phyloP scores from a whole-genome alignment of 164 flowering plant species.

The Houttuynia cordata region DNA sequence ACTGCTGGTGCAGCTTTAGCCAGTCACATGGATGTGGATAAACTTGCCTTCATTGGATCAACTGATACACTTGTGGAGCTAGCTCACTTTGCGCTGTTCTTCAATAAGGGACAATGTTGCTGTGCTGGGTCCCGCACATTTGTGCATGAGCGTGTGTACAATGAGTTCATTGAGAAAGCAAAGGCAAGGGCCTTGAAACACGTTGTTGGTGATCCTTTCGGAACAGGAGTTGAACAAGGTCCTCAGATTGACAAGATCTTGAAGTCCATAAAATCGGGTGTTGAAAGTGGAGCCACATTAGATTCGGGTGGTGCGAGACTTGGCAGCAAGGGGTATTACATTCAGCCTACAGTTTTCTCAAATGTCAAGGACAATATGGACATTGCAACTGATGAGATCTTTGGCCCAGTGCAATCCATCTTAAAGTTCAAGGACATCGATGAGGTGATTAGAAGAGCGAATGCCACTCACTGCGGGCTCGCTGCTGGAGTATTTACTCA shows the following conservation, averaged over 20 bases:
- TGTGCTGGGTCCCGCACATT: conserved; percentile 89
- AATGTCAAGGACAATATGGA: conserved; percentile 82
- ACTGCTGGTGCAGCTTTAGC: no score
- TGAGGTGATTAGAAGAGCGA: conserved; percentile 72
- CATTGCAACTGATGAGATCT: conserved; percentile 84
- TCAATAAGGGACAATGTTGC: conserved; percentile 91
- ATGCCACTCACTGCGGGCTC: conserved; percentile 54
- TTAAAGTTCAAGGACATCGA: conserved; percentile 75
- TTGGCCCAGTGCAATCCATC: conserved; percentile 89
- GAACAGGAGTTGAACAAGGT: conserved; percentile 73
- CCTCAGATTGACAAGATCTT: conserved; percentile 90
- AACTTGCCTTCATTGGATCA: conserved; percentile 77
- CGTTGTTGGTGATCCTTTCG: conserved; percentile 82
- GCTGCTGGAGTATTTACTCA: conserved; percentile 86
- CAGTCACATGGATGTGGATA: no score
- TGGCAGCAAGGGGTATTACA: conserved; percentile 65
- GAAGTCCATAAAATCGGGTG: conserved; percentile 59
- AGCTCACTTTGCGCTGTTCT: conserved; percentile 82
- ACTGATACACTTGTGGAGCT: conserved; percentile 76
- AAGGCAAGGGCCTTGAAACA: no score
- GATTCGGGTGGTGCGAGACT: conserved; percentile 69
- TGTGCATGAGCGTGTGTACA: no score
- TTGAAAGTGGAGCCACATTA: conserved; percentile 66
- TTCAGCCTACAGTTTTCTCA: conserved; percentile 93
- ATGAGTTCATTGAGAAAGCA: no score